Base-by-base conservation (phyloP, 768 basidiomycete species). In the Mycena rosella region DNA sequence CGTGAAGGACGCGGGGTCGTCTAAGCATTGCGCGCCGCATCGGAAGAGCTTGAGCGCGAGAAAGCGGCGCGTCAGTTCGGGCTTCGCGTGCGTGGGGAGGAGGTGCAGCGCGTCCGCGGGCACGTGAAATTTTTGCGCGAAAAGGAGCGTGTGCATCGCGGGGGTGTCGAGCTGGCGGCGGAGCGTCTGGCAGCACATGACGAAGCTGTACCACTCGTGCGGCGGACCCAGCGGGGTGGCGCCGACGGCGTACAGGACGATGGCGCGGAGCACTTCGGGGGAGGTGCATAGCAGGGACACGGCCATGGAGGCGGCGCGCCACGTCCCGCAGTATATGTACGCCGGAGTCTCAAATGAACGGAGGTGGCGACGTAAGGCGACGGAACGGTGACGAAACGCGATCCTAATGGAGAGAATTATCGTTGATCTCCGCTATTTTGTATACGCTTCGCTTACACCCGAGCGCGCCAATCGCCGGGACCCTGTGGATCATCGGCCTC, bases 101-200 rank as follows among this genome's bases (percentile, higher is more conserved):
- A 86, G 77, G 52, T 86, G 82, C 36, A 79, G 76, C 32, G 77
- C 64, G 15, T 85, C 82, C 3, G 84, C 82, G 4, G 75, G 75
- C 20, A 80, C 69, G 69, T 90, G 88, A 53, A 91, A 89, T 53
- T 81, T 81, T n/a, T 80, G 75, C 17, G 77, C 69, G 69, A 89
- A 87, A 26, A 86, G 72, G 45, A 78, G 72, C 3, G 80, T 73
- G 63, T 80, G 78, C 47, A 71, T 67, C 26, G 66, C 70, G 36
- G 62, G 52, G 3, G 54, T 63, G 52, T 71, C 70, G 26, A 71
- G 59, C 54, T 49, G 45, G 26, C 65, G 65, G 29, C 49, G 62
- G 42, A 71, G 36, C 20, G 70, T 18, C 13, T 40, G 42, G 44
- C 70, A 63, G 34, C 58, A 67, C 44, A 53, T 57, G 34, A 65